These are phyloP conservation scores for Cutaneotrichosporon sp. DNA, from an alignment of 1,284 basidiomycete genomes.

Conservation along the genomic window DNA sequence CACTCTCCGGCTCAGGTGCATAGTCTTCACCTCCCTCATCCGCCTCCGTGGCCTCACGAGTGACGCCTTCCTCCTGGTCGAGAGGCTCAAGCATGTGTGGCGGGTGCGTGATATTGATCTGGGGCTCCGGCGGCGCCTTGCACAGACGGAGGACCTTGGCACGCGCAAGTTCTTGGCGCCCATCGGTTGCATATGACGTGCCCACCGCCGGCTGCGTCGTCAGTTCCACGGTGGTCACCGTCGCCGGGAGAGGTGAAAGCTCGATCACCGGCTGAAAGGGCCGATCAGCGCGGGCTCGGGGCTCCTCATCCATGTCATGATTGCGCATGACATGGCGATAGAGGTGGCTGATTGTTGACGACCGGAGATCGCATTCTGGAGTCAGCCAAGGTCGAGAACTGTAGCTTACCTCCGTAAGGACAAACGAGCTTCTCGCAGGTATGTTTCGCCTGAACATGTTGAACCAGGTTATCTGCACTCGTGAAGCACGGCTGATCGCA, in stretches of 20 bases:
- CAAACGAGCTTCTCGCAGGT: constrained; percentile 26
- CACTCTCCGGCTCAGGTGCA: not conserved
- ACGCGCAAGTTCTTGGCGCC: constrained; percentile 16
- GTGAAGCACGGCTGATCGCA: constrained; percentile 35
- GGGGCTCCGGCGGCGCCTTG: constrained; percentile 24
- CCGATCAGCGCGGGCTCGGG: constrained; percentile 21
- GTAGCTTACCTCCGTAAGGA: constrained; percentile 19
- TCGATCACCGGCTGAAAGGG: constrained; percentile 3
- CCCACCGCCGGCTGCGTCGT: constrained; percentile 22
- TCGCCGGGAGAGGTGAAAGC: constrained; percentile 13
- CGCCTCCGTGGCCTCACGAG: not conserved
- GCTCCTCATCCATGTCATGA: constrained; percentile 17
- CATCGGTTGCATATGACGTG: constrained; percentile 8
- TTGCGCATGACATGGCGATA: constrained; percentile 28
- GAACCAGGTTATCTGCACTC: constrained; percentile 17
- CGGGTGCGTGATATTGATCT: constrained; percentile 28
- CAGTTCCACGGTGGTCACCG: constrained; percentile 24
- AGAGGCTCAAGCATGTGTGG: constrained; percentile 26
- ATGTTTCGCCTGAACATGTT: constrained; percentile 35
- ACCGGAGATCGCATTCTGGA: constrained; percentile 23
- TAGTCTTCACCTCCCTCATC: no score
- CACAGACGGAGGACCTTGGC: constrained; percentile 23
- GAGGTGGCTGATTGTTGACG: constrained; percentile 29
- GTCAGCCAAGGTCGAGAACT: not conserved
- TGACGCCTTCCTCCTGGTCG: not conserved